A percentile compares a stretch with the other conserved stretches of the same genome.
These are phyloP conservation scores for Penicillium palitans DNA, from an alignment of 2,329 filamentous ascomycete genomes.

Conservation along the genomic window DNA sequence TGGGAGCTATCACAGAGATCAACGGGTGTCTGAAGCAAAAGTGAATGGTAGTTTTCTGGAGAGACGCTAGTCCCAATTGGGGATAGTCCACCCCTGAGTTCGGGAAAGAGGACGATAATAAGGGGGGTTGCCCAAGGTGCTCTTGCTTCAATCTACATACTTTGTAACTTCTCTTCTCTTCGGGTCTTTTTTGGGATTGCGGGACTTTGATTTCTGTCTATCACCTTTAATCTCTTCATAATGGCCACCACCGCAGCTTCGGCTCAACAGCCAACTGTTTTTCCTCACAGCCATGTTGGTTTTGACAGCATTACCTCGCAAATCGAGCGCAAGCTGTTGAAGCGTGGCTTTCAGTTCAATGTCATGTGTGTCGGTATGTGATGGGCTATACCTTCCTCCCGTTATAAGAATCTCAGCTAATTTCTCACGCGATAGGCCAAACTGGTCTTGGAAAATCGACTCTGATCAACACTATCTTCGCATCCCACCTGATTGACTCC, in stretches of 20 bases:
- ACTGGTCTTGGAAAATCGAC: constrained; percentile 98
- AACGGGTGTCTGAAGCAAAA: constrained; percentile 8
- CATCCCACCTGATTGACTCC: constrained; percentile 97
- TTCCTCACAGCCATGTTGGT: constrained; percentile 97
- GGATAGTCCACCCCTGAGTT: constrained; percentile 43
- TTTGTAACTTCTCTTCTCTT: constrained; percentile 12
- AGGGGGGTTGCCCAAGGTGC: constrained; percentile 5
- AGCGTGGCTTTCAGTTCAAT: constrained; percentile 99
- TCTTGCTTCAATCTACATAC: constrained; percentile 10
- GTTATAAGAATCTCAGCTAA: neutral
- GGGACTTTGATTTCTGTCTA: constrained; percentile 1
- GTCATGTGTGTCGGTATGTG: constrained; percentile 96
- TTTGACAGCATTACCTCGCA: constrained; percentile 99
- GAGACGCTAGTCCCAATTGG: constrained; percentile 32
- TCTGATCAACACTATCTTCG: constrained; percentile 99
- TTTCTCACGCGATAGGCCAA: constrained; percentile 65
- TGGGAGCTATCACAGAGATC: constrained; percentile 8
- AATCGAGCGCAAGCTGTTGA: constrained; percentile 99
- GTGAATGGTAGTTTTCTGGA: constrained; percentile 19
- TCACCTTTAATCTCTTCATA: constrained; percentile 35
- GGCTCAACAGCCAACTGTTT: constrained; percentile 56
- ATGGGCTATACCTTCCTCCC: neutral
- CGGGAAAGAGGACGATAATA: constrained; percentile 23
- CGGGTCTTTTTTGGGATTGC: constrained; percentile 8
- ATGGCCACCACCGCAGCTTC: constrained; percentile 65